A percentile compares a stretch with the other conserved stretches of the same genome.
phyloP scores from a whole-genome alignment of 2,329 filamentous ascomycete genomes.

The Neofusicoccum umdonicola region DNA sequence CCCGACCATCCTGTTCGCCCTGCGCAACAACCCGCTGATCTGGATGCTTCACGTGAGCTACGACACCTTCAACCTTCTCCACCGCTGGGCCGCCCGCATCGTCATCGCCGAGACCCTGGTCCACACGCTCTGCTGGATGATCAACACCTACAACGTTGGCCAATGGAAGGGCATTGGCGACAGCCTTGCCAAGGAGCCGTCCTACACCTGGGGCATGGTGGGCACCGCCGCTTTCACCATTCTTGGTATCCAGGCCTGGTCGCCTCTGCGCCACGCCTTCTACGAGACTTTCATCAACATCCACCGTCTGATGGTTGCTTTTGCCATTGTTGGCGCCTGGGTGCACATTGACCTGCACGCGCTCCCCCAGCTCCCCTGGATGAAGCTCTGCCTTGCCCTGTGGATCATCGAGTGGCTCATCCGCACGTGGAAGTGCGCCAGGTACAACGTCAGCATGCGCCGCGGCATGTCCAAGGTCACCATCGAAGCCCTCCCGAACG shows the following conservation, averaged over 20 bases:
- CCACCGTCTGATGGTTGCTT: conserved; percentile 73
- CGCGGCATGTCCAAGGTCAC: conserved; percentile 50
- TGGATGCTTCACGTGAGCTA: conserved; percentile 80
- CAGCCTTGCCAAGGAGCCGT: conserved; percentile 57
- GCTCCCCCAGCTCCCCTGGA: conserved; percentile 69
- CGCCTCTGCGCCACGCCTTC: conserved; percentile 85
- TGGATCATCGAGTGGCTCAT: conserved; percentile 68
- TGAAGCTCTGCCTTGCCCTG: conserved; percentile 70
- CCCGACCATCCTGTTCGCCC: conserved; percentile 81
- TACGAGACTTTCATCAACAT: conserved; percentile 93
- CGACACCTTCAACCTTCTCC: conserved; percentile 91
- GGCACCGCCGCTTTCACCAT: conserved; percentile 60
- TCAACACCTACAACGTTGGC: conserved; percentile 60
- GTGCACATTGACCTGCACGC: conserved; percentile 70
- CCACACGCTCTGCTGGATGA: conserved; percentile 71
- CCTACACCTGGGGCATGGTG: conserved; percentile 64
- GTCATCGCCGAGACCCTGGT: conserved; percentile 67
- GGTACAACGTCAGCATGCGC: conserved; percentile 53
- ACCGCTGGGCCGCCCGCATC: conserved; percentile 78
- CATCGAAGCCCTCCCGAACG: conserved; percentile 58
- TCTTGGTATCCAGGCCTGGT: conserved; percentile 68
- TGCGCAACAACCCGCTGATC: conserved; percentile 92
- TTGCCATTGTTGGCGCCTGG: conserved; percentile 70
- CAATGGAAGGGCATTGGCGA: conserved; percentile 60
- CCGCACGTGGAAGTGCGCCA: conserved; percentile 50